Base-by-base conservation (phyloP, 768 basidiomycete species). In the Leccinum incarnatum region DNA sequence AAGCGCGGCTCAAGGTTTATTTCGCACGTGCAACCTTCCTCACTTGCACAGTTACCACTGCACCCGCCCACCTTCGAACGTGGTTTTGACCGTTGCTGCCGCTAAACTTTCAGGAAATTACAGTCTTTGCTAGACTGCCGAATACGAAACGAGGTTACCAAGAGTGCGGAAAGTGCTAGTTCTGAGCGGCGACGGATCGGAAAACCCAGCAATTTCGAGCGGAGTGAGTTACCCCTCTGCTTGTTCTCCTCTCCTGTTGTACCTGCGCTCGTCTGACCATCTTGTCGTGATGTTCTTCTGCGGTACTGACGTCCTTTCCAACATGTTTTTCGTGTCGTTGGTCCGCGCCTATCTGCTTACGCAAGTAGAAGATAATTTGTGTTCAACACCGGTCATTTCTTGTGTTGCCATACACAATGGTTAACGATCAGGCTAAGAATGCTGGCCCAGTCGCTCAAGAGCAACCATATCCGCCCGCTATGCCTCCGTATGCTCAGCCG, bases 131-230 rank as follows among this genome's bases (percentile, higher is more conserved):
- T 45, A 25, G 40, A 30, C 57, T 54, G 57, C 36, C 42, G 62
- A 60, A 54, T 50, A 54, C 65, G 40, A 59, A 51, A 45, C 42
- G 54, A 59, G 54, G 53, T 34, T 55, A 15, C 45, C 49, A 57
- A 53, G 46, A 54, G 52, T 51, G 56, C 51, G 61, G 62, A 65
- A 57, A 52, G 49, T 50, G 32, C 32, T 32, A 65, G 66, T 73
- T 73, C 72, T 72, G 72, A 73, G 72, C 72, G 73, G 73, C 73
- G 72, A 66, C 72, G 65, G 64, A 72, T 72, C 71, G 71, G 71
- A 74, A 71, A 71, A 61, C 60, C 55, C 64, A 11, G 73, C 73
- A 69, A 69, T 73, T 73, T 73, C 64, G 73, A 66, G 72, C 72
- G 72, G 72, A 73, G 72, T 73, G 72, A 72, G 72, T 74, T 60